These are phyloP conservation scores for Suillus spraguei DNA, from an alignment of 768 basidiomycete species.

Conservation along the genomic window DNA sequence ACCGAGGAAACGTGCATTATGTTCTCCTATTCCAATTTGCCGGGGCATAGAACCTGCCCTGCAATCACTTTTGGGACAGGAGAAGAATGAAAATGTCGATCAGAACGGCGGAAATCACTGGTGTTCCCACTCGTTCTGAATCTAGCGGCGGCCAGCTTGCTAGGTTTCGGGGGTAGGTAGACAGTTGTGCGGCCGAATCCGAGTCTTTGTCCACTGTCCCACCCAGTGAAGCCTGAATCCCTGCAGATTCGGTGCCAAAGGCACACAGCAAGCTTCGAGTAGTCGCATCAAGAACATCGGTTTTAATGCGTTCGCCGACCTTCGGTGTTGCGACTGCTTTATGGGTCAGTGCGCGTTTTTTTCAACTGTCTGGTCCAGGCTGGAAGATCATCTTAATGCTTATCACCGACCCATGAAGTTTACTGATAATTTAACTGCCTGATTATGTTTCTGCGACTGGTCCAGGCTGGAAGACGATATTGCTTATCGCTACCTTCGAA, in stretches of 20 bases:
- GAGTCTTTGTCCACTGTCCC: background rate
- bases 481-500: background rate
- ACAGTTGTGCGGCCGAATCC: background rate
- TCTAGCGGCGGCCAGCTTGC: background rate
- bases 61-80: background rate
- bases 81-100: background rate
- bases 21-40: background rate
- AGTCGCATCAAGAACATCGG: slow-evolving; percentile 1
- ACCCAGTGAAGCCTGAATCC: background rate
- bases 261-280: background rate
- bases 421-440: background rate
- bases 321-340: background rate
- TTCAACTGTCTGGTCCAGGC: background rate
- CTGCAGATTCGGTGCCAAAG: background rate
- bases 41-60: background rate
- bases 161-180: background rate
- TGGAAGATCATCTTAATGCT: background rate
- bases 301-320: slow-evolving; percentile 1
- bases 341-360: background rate
- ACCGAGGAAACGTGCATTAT: background rate
- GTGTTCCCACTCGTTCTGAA: background rate
- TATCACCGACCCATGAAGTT: background rate
- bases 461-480: background rate
- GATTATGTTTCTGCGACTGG: background rate
- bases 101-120: background rate